Evolutionary conservation across 176 grass and related monocot genomes (phyloP).

Genomic region (Rhipidocladum racemiflorum): DNA sequence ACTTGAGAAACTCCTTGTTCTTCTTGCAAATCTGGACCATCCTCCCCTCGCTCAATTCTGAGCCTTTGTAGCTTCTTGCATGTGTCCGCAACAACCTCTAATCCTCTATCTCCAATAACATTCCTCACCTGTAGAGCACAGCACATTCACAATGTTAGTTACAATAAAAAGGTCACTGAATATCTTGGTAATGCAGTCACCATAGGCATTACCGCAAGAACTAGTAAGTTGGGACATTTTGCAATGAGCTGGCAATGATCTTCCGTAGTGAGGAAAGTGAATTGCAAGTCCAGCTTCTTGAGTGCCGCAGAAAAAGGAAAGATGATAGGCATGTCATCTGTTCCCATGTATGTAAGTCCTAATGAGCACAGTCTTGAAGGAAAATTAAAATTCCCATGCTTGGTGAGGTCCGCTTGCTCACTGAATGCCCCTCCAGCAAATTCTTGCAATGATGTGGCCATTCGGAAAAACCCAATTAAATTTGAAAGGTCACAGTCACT

Average conservation of each 20-base stretch:
- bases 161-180: background rate
- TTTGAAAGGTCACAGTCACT: constrained; percentile 70
- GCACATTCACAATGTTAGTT: constrained; percentile 9
- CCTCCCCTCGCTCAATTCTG: constrained; percentile 84
- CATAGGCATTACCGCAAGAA: constrained; percentile 64
- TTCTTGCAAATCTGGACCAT: constrained; percentile 69
- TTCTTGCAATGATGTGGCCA: constrained; percentile 52
- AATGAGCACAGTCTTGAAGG: constrained; percentile 59
- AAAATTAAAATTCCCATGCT: constrained; percentile 43
- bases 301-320: constrained; percentile 64
- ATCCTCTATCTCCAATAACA: constrained; percentile 87
- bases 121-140: constrained; percentile 63
- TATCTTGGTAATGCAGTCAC: background rate
- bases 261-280: constrained; percentile 78
- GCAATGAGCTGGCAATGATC: constrained; percentile 80
- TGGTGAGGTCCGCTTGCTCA: constrained; percentile 53
- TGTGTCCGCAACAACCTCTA: constrained; percentile 69
- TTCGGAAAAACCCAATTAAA: constrained; percentile 53
- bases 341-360: constrained; percentile 75
- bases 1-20: constrained; percentile 83
- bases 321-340: constrained; percentile 56
- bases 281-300: constrained; percentile 86
- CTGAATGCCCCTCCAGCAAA: constrained; percentile 67
- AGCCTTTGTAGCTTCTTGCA: constrained; percentile 81
- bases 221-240: constrained; percentile 70